Evolutionary conservation across 768 basidiomycete species (phyloP), one percentile per base, ranked within the genome.

Genomic region (Galerina marginata): DNA sequence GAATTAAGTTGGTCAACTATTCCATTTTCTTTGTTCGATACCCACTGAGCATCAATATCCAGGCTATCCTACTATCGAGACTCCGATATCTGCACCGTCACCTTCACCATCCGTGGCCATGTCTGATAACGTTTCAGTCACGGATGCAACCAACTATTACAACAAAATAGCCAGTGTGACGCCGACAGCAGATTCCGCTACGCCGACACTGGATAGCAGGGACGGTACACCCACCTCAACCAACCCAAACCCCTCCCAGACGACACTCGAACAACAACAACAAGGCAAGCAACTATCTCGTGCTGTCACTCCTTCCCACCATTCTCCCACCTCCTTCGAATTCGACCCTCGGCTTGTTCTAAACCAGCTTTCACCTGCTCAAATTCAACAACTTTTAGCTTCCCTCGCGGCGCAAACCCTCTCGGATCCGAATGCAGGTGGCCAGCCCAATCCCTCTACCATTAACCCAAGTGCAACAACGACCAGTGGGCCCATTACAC

Each of bases 321-420:
- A 69, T 42, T 65, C 63, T 15, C 42, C 66, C 33, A 49, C 66
- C 5, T 58, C 67, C 11, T 60, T 67, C 37, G 78, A 78, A 58
- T 80, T 80, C 44, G 79, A 84, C 58, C 71, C 74, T 6, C 77
- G 81, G 15, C 75, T 87, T 42, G 76, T 84, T 7, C 74, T 88
- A 38, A 78, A 83, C 47, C 82, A 83, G 58, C 75, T 89, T 25
- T 78, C 83, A 0, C 86, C 86, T 0, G 66, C 71, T 1, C 86
- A 89, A 65, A 78, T 90, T 53, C 87, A 89, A 60, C 81, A 84
- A 54, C 73, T 90, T 7, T 73, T 88, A 15, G 74, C 77, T 0
- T 77, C 82, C 0, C 75, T 87, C 25, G 70, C 72, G 9, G 59
- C 75, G 10, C 77, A 79, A 20, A 65, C 72, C 5, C 48, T 75